Conservation (phyloP, 148 eudicot species). For the Fagopyrum tataricum region DNA sequence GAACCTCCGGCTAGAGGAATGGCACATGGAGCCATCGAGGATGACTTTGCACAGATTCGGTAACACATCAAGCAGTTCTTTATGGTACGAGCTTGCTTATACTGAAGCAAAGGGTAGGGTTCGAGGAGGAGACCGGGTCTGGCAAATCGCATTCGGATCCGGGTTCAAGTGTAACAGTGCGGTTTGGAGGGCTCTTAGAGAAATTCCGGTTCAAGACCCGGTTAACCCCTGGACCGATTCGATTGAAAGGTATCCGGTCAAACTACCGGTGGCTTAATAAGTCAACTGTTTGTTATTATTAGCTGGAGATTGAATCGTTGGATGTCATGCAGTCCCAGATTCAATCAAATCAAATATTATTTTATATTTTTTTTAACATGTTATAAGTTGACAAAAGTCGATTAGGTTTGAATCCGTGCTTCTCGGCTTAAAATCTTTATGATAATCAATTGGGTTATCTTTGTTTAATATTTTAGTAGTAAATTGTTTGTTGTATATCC, state of each 20-base stretch:
- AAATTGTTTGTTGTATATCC: no score
- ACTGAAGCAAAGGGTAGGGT: conserved; percentile 70
- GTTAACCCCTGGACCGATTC: conserved; percentile 50
- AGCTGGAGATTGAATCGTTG: neutral
- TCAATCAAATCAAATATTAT: neutral
- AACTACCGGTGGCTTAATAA: neutral
- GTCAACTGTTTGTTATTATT: neutral
- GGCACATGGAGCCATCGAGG: conserved; percentile 92
- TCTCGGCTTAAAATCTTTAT: neutral
- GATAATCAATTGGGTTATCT: neutral
- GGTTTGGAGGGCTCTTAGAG: conserved; percentile 62
- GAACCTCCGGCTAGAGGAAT: conserved; percentile 46
- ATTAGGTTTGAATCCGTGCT: neutral
- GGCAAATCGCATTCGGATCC: conserved; percentile 91
- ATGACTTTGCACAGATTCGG: conserved; percentile 82
- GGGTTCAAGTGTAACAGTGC: conserved; percentile 94
- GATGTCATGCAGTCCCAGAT: neutral
- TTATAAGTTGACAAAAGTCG: neutral
- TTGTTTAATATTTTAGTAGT: neutral
- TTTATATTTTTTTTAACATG: neutral
- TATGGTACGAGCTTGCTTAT: conserved; percentile 34
- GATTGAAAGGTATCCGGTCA: conserved; percentile 11
- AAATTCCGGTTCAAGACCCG: conserved; percentile 28
- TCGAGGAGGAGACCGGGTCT: conserved; percentile 53
- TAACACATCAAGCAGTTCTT: conserved; percentile 79